Evolutionary conservation across 2,329 filamentous ascomycete genomes (phyloP).

Genomic region (Monilinia laxa): DNA sequence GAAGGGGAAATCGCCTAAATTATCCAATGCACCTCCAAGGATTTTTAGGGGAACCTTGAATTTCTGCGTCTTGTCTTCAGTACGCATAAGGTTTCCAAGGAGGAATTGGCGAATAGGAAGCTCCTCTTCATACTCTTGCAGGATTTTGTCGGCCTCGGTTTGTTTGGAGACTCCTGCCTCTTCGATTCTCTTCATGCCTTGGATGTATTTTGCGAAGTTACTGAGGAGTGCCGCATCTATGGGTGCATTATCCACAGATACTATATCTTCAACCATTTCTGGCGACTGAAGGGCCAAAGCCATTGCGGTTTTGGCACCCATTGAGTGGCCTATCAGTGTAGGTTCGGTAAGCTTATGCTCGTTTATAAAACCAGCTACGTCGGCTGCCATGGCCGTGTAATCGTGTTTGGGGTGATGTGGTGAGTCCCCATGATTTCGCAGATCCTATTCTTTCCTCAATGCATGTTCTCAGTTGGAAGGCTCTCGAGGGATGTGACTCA

Average conservation of each 20-base stretch:
- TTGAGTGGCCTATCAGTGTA: constrained; percentile 89
- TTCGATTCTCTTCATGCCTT: constrained; percentile 82
- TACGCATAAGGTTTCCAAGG: constrained; percentile 75
- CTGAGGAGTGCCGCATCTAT: constrained; percentile 73
- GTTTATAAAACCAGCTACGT: constrained; percentile 75
- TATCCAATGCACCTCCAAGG: constrained; percentile 64
- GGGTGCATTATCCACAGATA: constrained; percentile 90
- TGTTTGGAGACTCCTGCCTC: constrained; percentile 64
- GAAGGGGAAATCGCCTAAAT: constrained; percentile 84
- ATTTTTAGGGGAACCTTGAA: constrained; percentile 79
- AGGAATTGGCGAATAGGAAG: constrained; percentile 86
- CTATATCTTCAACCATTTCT: constrained; percentile 64
- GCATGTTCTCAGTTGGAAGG: background rate
- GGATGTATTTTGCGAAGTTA: constrained; percentile 77
- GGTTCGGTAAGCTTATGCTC: constrained; percentile 67
- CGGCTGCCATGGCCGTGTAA: constrained; percentile 78
- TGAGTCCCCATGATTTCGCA: constrained; percentile 91
- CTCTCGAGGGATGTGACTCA: constrained; percentile 45
- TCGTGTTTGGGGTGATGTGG: constrained; percentile 75
- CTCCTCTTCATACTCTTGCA: constrained; percentile 69
- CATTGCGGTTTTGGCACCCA: constrained; percentile 96
- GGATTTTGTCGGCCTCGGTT: constrained; percentile 76
- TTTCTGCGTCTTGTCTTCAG: constrained; percentile 53
- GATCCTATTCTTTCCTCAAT: constrained; percentile 57
- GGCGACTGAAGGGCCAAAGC: constrained; percentile 72